phyloP scores from a whole-genome alignment of 2,329 filamentous ascomycete species.

The Claviceps spartinae region DNA sequence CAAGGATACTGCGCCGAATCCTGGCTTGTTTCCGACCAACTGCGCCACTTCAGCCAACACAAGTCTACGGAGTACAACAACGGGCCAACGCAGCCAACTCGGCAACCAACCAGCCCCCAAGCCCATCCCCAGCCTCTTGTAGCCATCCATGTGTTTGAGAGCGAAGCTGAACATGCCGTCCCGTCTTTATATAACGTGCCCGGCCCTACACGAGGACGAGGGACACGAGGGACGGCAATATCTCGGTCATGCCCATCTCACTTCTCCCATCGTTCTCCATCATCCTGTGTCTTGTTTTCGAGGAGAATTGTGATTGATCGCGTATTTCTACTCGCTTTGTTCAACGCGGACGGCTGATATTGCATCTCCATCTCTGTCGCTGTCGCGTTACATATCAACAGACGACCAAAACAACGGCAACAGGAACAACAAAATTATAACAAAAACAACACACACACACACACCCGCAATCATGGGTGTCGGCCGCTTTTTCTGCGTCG shows the following conservation, averaged over 20 bases:
- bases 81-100: too few species aligned
- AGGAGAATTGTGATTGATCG: background rate
- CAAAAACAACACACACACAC: conserved; percentile 5
- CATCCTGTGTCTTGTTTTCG: background rate
- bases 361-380: background rate
- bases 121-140: background rate
- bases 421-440: background rate
- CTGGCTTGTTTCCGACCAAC: background rate
- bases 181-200: too few species aligned
- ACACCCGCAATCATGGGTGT: conserved; percentile 39
- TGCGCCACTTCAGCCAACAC: conserved; percentile 4
- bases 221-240: too few species aligned
- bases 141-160: too few species aligned
- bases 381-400: background rate
- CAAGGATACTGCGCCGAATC: background rate
- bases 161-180: background rate
- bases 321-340: background rate
- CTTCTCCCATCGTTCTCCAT: too few species aligned
- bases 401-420: conserved; percentile 2
- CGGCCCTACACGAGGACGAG: too few species aligned
- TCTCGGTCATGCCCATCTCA: too few species aligned
- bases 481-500: conserved; percentile 75
- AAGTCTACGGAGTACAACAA: too few species aligned
- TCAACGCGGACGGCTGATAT: background rate
- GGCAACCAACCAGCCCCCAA: background rate